phyloP scores from a whole-genome alignment of 352 stramenopile genomes.

The Chrysophaeum taylorii region DNA sequence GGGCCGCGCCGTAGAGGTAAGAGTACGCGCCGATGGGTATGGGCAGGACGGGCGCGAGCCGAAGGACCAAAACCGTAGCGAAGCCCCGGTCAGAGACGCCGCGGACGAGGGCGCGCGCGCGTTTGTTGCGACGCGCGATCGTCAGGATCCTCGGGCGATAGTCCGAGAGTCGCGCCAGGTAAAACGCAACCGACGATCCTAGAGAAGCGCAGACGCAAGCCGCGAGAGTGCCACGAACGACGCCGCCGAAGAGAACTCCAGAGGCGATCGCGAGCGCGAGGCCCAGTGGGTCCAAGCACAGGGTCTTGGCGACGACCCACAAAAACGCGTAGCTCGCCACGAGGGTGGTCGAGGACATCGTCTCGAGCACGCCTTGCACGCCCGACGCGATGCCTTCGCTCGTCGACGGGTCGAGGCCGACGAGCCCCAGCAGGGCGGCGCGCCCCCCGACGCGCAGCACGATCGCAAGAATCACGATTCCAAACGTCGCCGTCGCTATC shows the following conservation, averaged over 20 bases:
- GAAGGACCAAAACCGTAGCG: slow-evolving; percentile 58
- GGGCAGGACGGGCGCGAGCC: slow-evolving; percentile 55
- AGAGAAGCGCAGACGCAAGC: slow-evolving; percentile 48
- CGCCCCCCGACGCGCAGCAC: slow-evolving; percentile 49
- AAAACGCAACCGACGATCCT: slow-evolving; percentile 47
- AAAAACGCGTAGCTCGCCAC: slow-evolving; percentile 33
- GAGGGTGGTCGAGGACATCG: slow-evolving; percentile 30
- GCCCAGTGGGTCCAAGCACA: slow-evolving; percentile 55
- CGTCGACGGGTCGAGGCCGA: slow-evolving; percentile 52
- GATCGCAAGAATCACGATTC: slow-evolving; percentile 44
- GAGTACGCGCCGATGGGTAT: slow-evolving; percentile 66
- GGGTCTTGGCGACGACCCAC: slow-evolving; percentile 56
- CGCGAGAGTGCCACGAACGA: slow-evolving; percentile 50
- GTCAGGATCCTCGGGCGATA: background rate
- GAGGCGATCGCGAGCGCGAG: slow-evolving; percentile 49
- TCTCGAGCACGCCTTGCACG: slow-evolving; percentile 33
- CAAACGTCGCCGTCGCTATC: slow-evolving; percentile 39
- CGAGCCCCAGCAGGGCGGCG: slow-evolving; percentile 43
- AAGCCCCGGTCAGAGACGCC: slow-evolving; percentile 58
- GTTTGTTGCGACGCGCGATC: slow-evolving; percentile 30
- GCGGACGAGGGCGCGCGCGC: slow-evolving; percentile 53
- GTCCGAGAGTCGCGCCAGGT: too few species aligned
- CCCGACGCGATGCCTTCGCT: slow-evolving; percentile 45
- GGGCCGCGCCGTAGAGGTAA: slow-evolving; percentile 57
- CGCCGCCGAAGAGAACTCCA: slow-evolving; percentile 59